These are phyloP conservation scores for Barbarea vulgaris DNA, from an alignment of 345 rosid species.

Conservation along the genomic window DNA sequence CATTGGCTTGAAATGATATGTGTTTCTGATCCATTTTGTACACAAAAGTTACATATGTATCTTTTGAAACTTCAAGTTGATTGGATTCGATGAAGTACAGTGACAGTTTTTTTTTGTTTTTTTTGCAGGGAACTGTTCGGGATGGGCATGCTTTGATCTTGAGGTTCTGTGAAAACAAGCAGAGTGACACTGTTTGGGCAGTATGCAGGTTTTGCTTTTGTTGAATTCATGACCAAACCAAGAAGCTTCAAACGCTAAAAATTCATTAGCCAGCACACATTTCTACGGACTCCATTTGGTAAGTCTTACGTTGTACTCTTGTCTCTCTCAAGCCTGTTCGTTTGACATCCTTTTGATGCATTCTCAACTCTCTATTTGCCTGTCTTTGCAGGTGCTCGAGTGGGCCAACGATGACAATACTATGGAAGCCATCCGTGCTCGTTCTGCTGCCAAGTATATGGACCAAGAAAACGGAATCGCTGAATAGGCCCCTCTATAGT, in stretches of 20 bases:
- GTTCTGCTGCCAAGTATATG: slow-evolving; percentile 76
- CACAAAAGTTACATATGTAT: not conserved
- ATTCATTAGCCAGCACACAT: slow-evolving; percentile 77
- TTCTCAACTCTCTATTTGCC: not conserved
- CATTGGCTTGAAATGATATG: not conserved
- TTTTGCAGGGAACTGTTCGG: slow-evolving; percentile 73
- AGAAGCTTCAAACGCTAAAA: slow-evolving; percentile 77
- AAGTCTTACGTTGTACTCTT: slow-evolving; percentile 28
- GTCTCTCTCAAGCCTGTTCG: not conserved
- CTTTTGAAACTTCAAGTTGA: slow-evolving; percentile 16
- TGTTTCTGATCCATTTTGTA: not conserved
- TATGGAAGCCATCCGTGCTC: slow-evolving; percentile 70
- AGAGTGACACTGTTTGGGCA: slow-evolving; percentile 53
- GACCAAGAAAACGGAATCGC: slow-evolving; percentile 53
- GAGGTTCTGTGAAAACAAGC: slow-evolving; percentile 79
- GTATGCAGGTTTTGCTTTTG: slow-evolving; percentile 83
- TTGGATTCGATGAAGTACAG: not conserved
- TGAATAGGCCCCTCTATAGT: slow-evolving; percentile 30
- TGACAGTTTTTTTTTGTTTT: slow-evolving; percentile 1
- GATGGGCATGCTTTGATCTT: slow-evolving; percentile 92
- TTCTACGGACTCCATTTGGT: slow-evolving; percentile 91
- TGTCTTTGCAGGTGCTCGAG: slow-evolving; percentile 61
- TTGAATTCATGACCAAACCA: slow-evolving; percentile 88
- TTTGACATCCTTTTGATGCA: not conserved
- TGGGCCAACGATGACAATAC: slow-evolving; percentile 93